Evolutionary conservation across 2,329 filamentous ascomycete genomes (phyloP).

Genomic region (Penicillium fuscoglaucum): DNA sequence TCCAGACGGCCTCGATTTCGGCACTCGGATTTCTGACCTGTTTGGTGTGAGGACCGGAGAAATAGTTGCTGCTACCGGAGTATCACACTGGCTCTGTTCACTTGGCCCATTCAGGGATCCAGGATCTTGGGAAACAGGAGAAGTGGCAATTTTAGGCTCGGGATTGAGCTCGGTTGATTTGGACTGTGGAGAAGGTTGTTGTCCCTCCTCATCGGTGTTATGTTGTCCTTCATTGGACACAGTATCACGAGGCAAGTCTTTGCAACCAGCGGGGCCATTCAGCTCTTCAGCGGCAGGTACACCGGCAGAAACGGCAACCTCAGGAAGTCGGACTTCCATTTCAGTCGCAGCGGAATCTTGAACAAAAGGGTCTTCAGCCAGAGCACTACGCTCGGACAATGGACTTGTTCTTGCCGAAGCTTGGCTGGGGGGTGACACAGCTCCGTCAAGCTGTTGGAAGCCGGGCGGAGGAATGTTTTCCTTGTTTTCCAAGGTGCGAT

Average conservation of each 20-base stretch:
- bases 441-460: constrained; percentile 2
- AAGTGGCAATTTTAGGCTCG: not conserved
- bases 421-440: constrained; percentile 1
- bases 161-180: not conserved
- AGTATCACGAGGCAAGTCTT: not conserved
- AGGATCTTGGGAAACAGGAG: not conserved
- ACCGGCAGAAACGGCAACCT: not conserved
- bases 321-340: not conserved
- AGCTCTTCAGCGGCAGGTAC: not conserved
- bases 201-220: not conserved
- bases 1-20: not conserved
- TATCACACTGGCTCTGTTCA: not conserved
- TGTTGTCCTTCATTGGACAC: too few relatives aligned
- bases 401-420: constrained; percentile 2
- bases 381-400: constrained; percentile 10
- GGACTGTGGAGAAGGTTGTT: not conserved
- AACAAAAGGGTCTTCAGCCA: constrained; percentile 11
- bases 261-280: not conserved
- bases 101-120: not conserved
- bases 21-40: not conserved
- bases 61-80: not conserved
- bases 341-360: not conserved
- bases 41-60: constrained; percentile 1
- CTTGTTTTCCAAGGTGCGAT: constrained; percentile 16
- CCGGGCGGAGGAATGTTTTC: constrained; percentile 22